phyloP scores from a whole-genome alignment of 345 rosid genomes.

The Lenwebbia sp. region DNA sequence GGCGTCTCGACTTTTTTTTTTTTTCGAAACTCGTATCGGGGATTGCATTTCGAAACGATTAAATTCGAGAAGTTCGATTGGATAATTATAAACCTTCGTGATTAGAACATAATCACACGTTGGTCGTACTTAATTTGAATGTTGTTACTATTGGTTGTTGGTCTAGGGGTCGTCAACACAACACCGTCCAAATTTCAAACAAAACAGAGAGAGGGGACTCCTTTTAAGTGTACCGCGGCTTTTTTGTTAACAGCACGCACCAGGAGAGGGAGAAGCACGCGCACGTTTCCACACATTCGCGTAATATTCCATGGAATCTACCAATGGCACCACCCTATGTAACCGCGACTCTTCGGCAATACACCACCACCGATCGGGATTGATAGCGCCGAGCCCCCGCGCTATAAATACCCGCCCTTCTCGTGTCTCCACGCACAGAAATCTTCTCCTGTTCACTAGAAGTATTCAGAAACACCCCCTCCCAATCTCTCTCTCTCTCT shows the following conservation, averaged over 20 bases:
- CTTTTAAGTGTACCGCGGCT: neutral
- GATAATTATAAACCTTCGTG: too few relatives aligned
- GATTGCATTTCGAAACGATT: too few relatives aligned
- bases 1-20: too few relatives aligned
- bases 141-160: too few relatives aligned
- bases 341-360: neutral
- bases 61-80: too few relatives aligned
- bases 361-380: too few relatives aligned
- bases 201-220: neutral
- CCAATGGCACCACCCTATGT: neutral
- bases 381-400: too few relatives aligned
- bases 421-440: neutral
- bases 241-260: neutral
- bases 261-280: neutral
- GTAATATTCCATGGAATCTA: constrained; percentile 43
- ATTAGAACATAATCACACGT: too few relatives aligned
- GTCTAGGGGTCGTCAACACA: too few relatives aligned
- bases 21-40: too few relatives aligned
- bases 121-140: too few relatives aligned
- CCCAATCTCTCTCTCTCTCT: neutral
- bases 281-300: neutral
- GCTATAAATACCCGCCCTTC: neutral
- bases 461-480: neutral
- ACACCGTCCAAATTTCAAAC: too few relatives aligned
- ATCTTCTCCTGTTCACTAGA: neutral